Conservation (phyloP, 1,284 basidiomycete genomes). For the Peniophora sp. region DNA sequence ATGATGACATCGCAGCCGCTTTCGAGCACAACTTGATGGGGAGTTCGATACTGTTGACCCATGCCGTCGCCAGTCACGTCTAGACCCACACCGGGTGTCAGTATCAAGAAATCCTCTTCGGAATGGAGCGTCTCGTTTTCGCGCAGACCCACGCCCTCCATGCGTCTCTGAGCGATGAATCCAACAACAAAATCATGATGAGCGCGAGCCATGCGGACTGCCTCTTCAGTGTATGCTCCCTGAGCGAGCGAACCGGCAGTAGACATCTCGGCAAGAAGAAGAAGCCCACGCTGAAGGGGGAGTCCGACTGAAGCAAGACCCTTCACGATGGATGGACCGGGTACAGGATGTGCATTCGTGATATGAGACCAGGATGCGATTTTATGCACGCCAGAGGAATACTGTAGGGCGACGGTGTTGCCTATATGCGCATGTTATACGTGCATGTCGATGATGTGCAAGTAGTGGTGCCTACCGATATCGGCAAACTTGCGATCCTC, state of each 20-base stretch:
- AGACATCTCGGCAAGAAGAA: constrained; percentile 97
- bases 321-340: constrained; percentile 88
- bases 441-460: not conserved
- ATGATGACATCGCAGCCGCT: constrained; percentile 97
- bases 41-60: constrained; percentile 97
- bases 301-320: constrained; percentile 85
- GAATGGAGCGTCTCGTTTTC: constrained; percentile 21
- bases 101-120: constrained; percentile 78
- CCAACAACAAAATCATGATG: constrained; percentile 87
- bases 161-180: constrained; percentile 87
- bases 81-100: constrained; percentile 92
- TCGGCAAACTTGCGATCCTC: constrained; percentile 99
- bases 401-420: constrained; percentile 95
- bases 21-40: constrained; percentile 75
- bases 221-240: constrained; percentile 79
- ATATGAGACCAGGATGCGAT: constrained; percentile 97
- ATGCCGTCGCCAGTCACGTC: constrained; percentile 79
- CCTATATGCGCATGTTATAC: constrained; percentile 38
- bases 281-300: constrained; percentile 78
- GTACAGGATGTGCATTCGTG: constrained; percentile 94
- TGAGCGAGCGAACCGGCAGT: constrained; percentile 82
- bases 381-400: constrained; percentile 88
- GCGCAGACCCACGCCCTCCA: constrained; percentile 55
- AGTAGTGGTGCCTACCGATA: constrained; percentile 62
- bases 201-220: constrained; percentile 80